phyloP scores from a whole-genome alignment of 306 rosid genomes.

The Cicer cuneatum region DNA sequence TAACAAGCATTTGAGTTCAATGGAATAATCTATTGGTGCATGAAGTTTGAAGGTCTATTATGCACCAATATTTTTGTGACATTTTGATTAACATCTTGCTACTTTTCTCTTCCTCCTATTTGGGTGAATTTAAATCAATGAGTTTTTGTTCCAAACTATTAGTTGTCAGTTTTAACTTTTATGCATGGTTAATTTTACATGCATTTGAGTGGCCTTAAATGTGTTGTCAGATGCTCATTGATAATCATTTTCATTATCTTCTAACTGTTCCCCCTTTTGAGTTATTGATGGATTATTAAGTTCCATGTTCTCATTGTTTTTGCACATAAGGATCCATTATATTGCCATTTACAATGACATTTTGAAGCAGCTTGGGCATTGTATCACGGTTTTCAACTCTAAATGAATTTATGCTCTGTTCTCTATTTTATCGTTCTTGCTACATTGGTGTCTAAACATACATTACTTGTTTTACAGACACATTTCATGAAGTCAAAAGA shows the following conservation, averaged over 20 bases:
- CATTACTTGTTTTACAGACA: slow-evolving; percentile 61
- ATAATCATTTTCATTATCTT: slow-evolving; percentile 13
- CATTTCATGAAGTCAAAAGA: slow-evolving; percentile 93
- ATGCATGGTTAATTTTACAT: slow-evolving; percentile 32
- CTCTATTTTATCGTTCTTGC: slow-evolving; percentile 37
- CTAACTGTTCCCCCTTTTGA: slow-evolving; percentile 20
- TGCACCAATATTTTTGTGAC: slow-evolving; percentile 4
- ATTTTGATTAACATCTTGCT: background rate
- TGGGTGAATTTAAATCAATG: slow-evolving; percentile 5
- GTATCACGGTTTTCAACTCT: slow-evolving; percentile 1
- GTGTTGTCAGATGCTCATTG: slow-evolving; percentile 22
- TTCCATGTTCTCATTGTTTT: slow-evolving; percentile 19
- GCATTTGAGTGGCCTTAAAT: slow-evolving; percentile 34
- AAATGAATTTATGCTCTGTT: slow-evolving; percentile 9
- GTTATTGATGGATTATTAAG: slow-evolving; percentile 27
- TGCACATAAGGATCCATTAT: slow-evolving; percentile 24
- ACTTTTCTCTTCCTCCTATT: slow-evolving; percentile 16
- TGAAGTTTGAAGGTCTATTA: background rate
- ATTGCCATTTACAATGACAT: slow-evolving; percentile 13
- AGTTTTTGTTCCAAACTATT: slow-evolving; percentile 17
- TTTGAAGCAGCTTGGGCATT: slow-evolving; percentile 34
- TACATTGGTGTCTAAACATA: slow-evolving; percentile 1
- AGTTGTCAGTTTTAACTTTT: slow-evolving; percentile 28
- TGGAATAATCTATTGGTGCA: slow-evolving; percentile 27
- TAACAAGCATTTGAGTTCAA: background rate